These are phyloP conservation scores for Crithidia expoeki DNA, from an alignment of 208 protist species.

Conservation along the genomic window DNA sequence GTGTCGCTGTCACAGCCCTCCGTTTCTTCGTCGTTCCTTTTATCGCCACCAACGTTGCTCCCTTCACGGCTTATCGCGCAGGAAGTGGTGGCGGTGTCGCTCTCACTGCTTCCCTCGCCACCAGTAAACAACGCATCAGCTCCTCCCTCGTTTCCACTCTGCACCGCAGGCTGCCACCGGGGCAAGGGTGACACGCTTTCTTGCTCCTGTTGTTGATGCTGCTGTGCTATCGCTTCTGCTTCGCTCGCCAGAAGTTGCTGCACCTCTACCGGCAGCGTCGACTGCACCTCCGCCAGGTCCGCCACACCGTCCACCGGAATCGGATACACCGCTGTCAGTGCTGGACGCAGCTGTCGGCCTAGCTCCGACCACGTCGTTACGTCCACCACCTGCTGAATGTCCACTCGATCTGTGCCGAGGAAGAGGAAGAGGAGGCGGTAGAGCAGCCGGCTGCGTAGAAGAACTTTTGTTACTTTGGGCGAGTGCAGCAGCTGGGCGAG, in stretches of 20 bases:
- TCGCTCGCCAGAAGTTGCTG: conserved; percentile 26
- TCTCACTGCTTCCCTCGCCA: not conserved
- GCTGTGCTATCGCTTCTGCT: conserved; percentile 10
- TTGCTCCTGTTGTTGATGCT: not conserved
- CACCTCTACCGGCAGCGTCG: conserved; percentile 19
- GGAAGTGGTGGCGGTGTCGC: not conserved
- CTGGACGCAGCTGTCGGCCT: conserved; percentile 27
- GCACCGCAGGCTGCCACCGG: not conserved
- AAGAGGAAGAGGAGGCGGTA: conserved; percentile 74
- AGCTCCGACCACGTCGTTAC: conserved; percentile 45
- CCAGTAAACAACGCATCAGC: not conserved
- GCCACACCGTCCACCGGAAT: conserved; percentile 15
- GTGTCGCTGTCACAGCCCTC: not conserved
- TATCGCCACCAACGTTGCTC: not conserved
- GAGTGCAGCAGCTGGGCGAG: conserved; percentile 58
- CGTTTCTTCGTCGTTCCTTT: not conserved
- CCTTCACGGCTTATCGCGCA: not conserved
- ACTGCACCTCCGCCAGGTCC: conserved; percentile 10
- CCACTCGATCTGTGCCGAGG: conserved; percentile 76
- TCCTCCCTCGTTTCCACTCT: not conserved
- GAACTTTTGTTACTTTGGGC: conserved; percentile 48
- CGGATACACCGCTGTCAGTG: conserved; percentile 3
- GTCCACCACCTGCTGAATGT: conserved; percentile 67
- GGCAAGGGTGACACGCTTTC: not conserved
- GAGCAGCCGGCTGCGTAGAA: conserved; percentile 52